A percentile compares a stretch with the other conserved stretches of the same genome.
Evolutionary conservation across 2,329 filamentous ascomycete genomes (phyloP).

Genomic region (Alternaria arborescens): DNA sequence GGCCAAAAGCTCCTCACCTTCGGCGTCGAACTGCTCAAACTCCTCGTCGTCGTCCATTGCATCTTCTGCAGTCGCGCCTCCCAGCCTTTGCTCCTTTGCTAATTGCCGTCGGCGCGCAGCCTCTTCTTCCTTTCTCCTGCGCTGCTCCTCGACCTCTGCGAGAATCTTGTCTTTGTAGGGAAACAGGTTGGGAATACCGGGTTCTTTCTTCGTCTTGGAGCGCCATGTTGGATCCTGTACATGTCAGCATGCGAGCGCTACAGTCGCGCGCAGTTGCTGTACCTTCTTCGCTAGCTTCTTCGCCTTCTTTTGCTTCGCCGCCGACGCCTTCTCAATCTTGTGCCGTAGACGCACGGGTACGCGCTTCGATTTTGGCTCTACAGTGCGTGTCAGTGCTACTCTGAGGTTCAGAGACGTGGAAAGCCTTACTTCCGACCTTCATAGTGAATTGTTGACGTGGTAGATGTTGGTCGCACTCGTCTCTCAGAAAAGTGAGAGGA

Average conservation of each 20-base stretch:
- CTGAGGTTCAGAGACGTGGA: not conserved
- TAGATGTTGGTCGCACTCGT: conserved; percentile 20
- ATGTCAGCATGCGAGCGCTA: conserved; percentile 26
- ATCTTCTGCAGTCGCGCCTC: conserved; percentile 48
- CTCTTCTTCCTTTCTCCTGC: conserved; percentile 82
- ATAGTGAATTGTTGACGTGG: conserved; percentile 36
- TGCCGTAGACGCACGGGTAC: conserved; percentile 86
- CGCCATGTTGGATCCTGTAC: conserved; percentile 91
- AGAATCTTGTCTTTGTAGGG: conserved; percentile 97
- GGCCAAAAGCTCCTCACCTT: conserved; percentile 63
- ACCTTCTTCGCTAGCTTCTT: conserved; percentile 88
- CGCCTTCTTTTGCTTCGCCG: conserved; percentile 88
- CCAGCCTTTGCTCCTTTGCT: conserved; percentile 60
- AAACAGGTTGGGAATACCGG: conserved; percentile 95
- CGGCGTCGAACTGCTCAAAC: conserved; percentile 51
- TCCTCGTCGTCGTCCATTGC: conserved; percentile 50
- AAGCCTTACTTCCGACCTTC: conserved; percentile 54
- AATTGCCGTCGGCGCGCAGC: conserved; percentile 71
- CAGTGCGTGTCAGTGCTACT: conserved; percentile 14
- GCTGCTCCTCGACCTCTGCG: conserved; percentile 91
- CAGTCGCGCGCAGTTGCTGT: conserved; percentile 9
- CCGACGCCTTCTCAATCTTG: conserved; percentile 94
- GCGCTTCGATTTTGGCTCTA: conserved; percentile 96
- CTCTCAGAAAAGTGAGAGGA: conserved; percentile 33
- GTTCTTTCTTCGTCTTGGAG: conserved; percentile 95